Base-by-base conservation (phyloP, 169 alveolate genomes). In the Neospora caninum region DNA sequence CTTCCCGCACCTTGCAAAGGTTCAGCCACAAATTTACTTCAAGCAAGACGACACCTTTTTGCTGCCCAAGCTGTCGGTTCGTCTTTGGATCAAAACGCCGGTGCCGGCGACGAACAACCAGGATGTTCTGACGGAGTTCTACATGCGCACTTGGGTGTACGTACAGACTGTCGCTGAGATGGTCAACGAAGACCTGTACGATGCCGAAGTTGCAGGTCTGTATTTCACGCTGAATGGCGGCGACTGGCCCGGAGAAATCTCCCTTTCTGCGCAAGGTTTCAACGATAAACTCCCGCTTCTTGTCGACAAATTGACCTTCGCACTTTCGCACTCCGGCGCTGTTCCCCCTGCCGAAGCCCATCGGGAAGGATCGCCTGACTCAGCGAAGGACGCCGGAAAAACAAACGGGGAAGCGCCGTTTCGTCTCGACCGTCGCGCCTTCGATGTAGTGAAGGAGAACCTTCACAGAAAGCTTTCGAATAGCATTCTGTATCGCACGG, bases 11-110 rank as follows among this genome's bases (percentile, higher is more conserved):
- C 29, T 42, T 22, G 53, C 67, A 20, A 82, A 49, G 64, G 4
- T 31, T 34, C 4, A 43, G 64, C 34, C 89, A 20, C 89, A 36
- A 36, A 41, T 82, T 43, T 82, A 31, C 89, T 82, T 82, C 69
- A 82, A 82, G 38, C 89, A 82, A 1, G 89, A 82, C 64, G 89
- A 82, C 89, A 82, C 89, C 16, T 82, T 82, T 42, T 82, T 82
- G 31, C 89, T 82, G 43, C 89, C 89, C 53, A 82, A 82, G 67
- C 36, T 82, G 34, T 82, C 89, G 41, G 67, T 41, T 38, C 89
- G 89, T 27, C 89, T 82, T 18, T 82, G 89, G 69, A 42, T 82
- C 67, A 42, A 29, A 22, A 82, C 69, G 42, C 34, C 89, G 16
- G 10, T 41, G 43, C 41, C 89, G 41, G 58, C 43, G 53, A 27